Percentiles rank a stretch among this genome's conserved stretches.
phyloP scores from a whole-genome alignment of 306 rosid genomes.

The Luffa acutangula region DNA sequence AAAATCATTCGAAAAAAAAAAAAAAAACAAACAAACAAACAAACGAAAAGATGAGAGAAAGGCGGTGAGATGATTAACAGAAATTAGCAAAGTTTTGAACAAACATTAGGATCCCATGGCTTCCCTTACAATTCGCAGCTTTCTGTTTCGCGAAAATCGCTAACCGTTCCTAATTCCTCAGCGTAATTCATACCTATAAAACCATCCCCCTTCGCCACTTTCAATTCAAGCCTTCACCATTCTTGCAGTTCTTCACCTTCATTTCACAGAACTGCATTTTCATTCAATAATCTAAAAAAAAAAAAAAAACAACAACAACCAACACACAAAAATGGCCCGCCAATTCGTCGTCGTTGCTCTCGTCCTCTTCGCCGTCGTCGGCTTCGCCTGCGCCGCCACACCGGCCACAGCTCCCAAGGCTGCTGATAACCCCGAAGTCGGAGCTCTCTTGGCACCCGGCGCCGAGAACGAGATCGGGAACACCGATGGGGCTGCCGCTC shows the following conservation, averaged over 20 bases:
- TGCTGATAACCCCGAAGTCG: neutral
- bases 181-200: neutral
- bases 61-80: neutral
- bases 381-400: constrained; percentile 9
- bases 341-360: constrained; percentile 24
- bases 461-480: constrained; percentile 23
- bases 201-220: neutral
- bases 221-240: constrained; percentile 5
- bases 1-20: too few species aligned
- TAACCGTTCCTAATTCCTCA: neutral
- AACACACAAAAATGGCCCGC: constrained; percentile 35
- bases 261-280: constrained; percentile 1
- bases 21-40: too few species aligned
- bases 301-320: neutral
- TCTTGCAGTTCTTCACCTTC: constrained; percentile 17
- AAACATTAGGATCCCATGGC: neutral
- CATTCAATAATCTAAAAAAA: neutral
- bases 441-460: neutral
- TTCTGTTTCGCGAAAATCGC: neutral
- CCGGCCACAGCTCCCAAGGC: constrained; percentile 3
- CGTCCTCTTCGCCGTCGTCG: constrained; percentile 31
- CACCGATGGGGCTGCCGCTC: neutral
- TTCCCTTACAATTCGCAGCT: constrained; percentile 4
- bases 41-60: too few species aligned
- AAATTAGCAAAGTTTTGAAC: neutral